Conservation (phyloP, 345 rosid species). For the Lepidium africanum region DNA sequence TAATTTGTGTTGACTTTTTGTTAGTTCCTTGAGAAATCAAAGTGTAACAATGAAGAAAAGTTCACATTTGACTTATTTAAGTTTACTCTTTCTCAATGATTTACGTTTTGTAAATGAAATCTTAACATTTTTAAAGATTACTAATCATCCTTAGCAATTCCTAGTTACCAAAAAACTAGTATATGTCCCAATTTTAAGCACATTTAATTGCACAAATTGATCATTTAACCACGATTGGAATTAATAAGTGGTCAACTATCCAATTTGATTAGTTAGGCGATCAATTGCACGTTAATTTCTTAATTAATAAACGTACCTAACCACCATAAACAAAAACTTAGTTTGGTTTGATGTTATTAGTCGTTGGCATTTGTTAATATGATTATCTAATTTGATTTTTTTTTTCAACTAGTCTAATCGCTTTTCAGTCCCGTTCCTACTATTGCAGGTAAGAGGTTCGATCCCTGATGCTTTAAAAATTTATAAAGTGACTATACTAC, state of each 20-base stretch:
- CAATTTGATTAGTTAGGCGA: neutral
- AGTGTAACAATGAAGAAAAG: constrained; percentile 16
- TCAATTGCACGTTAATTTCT: neutral
- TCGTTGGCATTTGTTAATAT: too few species aligned
- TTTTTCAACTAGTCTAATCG: too few species aligned
- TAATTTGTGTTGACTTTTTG: neutral
- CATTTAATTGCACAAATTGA: neutral
- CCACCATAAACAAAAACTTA: too few species aligned
- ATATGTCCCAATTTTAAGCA: neutral
- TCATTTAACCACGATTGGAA: neutral
- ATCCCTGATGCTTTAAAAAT: too few species aligned
- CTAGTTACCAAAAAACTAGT: neutral
- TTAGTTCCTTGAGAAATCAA: neutral
- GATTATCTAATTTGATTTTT: too few species aligned
- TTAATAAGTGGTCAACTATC: neutral
- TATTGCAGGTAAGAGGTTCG: too few species aligned
- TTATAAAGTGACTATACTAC: too few species aligned
- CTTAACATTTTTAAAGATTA: too few species aligned
- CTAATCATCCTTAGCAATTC: neutral
- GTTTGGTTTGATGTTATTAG: too few species aligned
- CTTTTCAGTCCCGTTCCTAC: too few species aligned
- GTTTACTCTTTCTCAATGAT: neutral
- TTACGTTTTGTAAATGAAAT: neutral
- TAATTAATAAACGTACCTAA: too few species aligned
- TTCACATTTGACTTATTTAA: constrained; percentile 3